These are phyloP conservation scores for Colletotrichum sublineola DNA, from an alignment of 2,329 filamentous ascomycete genomes.

Conservation along the genomic window DNA sequence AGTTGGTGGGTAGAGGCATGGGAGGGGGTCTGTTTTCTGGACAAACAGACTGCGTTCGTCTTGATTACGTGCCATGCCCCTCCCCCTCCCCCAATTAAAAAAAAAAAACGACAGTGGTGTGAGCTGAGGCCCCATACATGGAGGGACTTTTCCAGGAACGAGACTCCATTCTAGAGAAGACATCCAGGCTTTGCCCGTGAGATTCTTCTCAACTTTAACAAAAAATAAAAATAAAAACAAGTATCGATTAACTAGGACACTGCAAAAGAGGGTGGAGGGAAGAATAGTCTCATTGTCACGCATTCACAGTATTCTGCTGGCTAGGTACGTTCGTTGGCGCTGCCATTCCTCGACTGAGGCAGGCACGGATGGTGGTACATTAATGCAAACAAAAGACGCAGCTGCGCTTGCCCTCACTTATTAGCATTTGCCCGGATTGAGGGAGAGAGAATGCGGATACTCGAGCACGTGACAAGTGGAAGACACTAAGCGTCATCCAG, in stretches of 20 bases:
- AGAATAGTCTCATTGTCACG: background rate
- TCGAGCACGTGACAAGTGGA: background rate
- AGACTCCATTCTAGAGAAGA: background rate
- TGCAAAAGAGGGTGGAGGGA: background rate
- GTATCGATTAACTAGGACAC: background rate
- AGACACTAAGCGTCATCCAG: conserved; percentile 11
- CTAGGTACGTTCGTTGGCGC: background rate
- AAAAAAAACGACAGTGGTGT: background rate
- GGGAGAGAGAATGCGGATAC: background rate
- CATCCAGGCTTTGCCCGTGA: background rate
- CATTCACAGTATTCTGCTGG: background rate
- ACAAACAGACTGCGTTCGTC: background rate
- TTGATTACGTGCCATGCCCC: background rate
- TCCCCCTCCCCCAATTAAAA: too few relatives aligned
- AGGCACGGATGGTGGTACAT: background rate
- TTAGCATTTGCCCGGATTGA: background rate
- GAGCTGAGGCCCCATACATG: background rate
- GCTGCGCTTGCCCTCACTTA: background rate
- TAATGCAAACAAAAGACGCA: background rate
- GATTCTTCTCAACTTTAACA: background rate
- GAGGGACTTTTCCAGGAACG: background rate
- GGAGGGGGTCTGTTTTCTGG: background rate
- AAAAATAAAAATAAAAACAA: background rate
- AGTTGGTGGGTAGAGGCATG: conserved; percentile 2
- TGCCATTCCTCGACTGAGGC: background rate